Percentiles rank a stretch among this genome's conserved stretches.
Conservation (phyloP, 176 grass and related monocot species). For the Otatea glauca region DNA sequence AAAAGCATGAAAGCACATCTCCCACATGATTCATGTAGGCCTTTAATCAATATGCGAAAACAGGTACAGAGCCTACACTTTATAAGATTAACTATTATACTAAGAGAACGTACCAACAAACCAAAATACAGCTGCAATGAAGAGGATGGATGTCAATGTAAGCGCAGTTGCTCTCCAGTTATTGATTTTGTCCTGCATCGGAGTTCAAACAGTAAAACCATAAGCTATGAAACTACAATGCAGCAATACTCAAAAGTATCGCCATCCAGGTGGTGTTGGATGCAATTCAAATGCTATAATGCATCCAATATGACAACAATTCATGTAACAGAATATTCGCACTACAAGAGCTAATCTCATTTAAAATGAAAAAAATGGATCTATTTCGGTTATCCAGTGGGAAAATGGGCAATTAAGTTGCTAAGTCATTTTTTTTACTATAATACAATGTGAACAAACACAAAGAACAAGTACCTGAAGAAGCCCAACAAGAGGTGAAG, state of each 20-base stretch:
- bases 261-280: neutral
- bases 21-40: neutral
- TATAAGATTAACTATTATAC: neutral
- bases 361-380: neutral
- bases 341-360: constrained; percentile 23
- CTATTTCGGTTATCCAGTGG: constrained; percentile 2
- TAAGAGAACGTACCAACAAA: constrained; percentile 66
- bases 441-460: neutral
- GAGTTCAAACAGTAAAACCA: constrained; percentile 36
- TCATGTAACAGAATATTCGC: neutral
- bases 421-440: neutral
- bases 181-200: constrained; percentile 80
- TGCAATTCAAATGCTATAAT: constrained; percentile 2
- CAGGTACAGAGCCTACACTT: neutral
- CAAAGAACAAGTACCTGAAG: constrained; percentile 66
- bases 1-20: no score
- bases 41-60: constrained; percentile 16
- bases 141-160: constrained; percentile 79
- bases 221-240: neutral
- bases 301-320: neutral
- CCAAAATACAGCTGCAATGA: constrained; percentile 79
- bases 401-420: constrained; percentile 18
- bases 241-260: constrained; percentile 28
- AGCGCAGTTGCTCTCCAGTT: constrained; percentile 91
- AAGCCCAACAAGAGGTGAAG: constrained; percentile 92